Percentiles rank a stretch among this genome's conserved stretches.
phyloP scores from a whole-genome alignment of 1,284 basidiomycete genomes.

The Marasmius tenuissimus region DNA sequence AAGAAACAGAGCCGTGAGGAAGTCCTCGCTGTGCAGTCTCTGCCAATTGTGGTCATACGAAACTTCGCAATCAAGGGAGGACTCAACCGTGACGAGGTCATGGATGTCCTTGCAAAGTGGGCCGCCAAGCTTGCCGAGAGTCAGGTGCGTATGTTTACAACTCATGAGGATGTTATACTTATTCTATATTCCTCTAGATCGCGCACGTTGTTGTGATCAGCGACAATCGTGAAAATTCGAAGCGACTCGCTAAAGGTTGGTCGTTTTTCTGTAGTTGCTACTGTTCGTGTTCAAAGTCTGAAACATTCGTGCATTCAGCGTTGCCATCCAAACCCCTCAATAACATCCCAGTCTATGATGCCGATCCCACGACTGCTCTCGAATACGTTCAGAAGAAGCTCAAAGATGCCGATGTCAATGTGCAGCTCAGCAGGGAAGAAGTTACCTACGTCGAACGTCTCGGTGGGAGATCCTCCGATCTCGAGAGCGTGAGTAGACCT shows the following conservation, averaged over 20 bases:
- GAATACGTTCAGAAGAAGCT: slow-evolving; percentile 84
- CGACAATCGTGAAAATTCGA: slow-evolving; percentile 88
- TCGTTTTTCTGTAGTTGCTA: neutral
- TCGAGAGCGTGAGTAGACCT: slow-evolving; percentile 64
- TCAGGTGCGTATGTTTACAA: slow-evolving; percentile 45
- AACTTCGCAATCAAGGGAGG: slow-evolving; percentile 73
- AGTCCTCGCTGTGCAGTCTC: slow-evolving; percentile 51
- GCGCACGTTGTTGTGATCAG: slow-evolving; percentile 93
- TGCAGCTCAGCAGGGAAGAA: slow-evolving; percentile 55
- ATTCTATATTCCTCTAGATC: slow-evolving; percentile 37
- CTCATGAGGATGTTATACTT: neutral
- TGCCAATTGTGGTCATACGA: slow-evolving; percentile 86
- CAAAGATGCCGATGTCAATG: slow-evolving; percentile 51
- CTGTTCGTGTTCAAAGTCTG: neutral
- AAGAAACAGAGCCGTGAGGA: slow-evolving; percentile 34
- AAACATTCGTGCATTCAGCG: slow-evolving; percentile 41
- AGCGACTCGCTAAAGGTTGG: slow-evolving; percentile 79
- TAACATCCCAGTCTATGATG: slow-evolving; percentile 79
- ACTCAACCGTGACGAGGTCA: slow-evolving; percentile 69
- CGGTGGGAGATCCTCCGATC: slow-evolving; percentile 86
- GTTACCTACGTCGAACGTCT: slow-evolving; percentile 64
- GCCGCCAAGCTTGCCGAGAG: slow-evolving; percentile 80
- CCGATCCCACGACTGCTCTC: slow-evolving; percentile 79
- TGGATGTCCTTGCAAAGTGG: slow-evolving; percentile 84
- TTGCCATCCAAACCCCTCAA: slow-evolving; percentile 86